These are phyloP conservation scores for Berkeleyomyces rouxiae DNA, from an alignment of 2,329 filamentous ascomycete genomes.

Conservation along the genomic window DNA sequence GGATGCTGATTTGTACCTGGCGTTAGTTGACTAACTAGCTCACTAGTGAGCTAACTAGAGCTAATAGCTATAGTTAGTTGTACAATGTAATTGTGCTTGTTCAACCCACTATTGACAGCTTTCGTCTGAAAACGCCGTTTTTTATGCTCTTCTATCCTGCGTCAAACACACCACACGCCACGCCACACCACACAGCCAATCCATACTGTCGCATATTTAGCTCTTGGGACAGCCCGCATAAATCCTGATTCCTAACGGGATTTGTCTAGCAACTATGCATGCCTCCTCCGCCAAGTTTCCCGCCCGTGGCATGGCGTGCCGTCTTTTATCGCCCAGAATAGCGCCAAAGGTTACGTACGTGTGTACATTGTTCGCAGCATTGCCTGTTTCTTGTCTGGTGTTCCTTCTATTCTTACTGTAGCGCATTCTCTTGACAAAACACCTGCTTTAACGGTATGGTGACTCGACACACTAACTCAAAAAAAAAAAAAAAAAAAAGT, in stretches of 20 bases:
- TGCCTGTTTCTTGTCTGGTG: not conserved
- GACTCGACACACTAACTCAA: too few relatives aligned
- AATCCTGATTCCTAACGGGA: not conserved
- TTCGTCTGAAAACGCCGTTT: slow-evolving; percentile 3
- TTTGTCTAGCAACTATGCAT: too few relatives aligned
- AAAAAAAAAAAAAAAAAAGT: too few relatives aligned
- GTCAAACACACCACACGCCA: not conserved
- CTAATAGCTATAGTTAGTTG: too few relatives aligned
- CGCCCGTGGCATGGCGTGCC: not conserved
- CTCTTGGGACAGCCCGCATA: not conserved
- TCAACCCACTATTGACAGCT: slow-evolving; percentile 1
- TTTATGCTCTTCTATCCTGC: not conserved
- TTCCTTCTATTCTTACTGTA: not conserved
- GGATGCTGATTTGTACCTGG: not conserved
- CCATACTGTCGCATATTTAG: not conserved
- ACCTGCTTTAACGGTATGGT: too few relatives aligned
- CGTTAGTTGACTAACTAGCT: too few relatives aligned
- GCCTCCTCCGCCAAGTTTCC: not conserved
- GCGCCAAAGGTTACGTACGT: not conserved
- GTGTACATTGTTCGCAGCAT: not conserved
- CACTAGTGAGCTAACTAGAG: too few relatives aligned
- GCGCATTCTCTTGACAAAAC: too few relatives aligned
- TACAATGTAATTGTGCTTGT: too few relatives aligned
- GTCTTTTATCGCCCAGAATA: not conserved
- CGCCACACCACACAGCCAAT: not conserved